These are phyloP conservation scores for Talaromyces stipitatus DNA, from an alignment of 495 filamentous ascomycete species.

Conservation along the genomic window DNA sequence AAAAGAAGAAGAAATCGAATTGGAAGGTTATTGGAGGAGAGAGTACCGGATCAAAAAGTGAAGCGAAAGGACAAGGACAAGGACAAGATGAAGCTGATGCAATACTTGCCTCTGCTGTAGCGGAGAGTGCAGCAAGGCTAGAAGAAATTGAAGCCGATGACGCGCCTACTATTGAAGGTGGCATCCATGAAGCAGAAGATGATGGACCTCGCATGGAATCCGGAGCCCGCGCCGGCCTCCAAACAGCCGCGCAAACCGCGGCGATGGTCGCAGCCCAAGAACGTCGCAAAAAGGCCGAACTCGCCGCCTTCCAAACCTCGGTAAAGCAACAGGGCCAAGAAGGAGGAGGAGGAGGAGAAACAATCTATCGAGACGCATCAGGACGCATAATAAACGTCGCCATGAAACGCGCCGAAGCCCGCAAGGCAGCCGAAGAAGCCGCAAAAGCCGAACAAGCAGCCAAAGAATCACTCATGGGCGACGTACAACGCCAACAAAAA, in stretches of 20 bases:
- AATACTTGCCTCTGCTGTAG: conserved; percentile 68
- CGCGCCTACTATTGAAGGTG: conserved; percentile 26
- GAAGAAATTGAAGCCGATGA: conserved; percentile 40
- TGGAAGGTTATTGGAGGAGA: conserved; percentile 64
- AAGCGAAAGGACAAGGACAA: conserved; percentile 26
- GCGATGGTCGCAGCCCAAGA: conserved; percentile 72
- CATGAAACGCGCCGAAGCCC: conserved; percentile 80
- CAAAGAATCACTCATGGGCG: conserved; percentile 64
- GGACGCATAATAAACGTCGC: conserved; percentile 85
- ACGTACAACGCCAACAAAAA: conserved; percentile 63
- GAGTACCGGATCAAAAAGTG: conserved; percentile 30
- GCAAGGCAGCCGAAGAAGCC: conserved; percentile 65
- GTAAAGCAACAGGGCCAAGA: conserved; percentile 16
- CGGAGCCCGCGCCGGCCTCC: conserved; percentile 78
- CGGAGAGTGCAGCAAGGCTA: conserved; percentile 43
- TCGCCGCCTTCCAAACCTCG: conserved; percentile 12
- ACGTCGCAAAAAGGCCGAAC: conserved; percentile 34
- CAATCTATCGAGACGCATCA: conserved; percentile 88
- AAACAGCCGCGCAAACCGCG: conserved; percentile 69
- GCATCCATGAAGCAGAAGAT: conserved; percentile 11
- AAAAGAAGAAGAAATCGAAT: conserved; percentile 63
- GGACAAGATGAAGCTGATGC: conserved; percentile 64
- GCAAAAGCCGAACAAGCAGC: conserved; percentile 52
- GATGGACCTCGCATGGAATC: conserved; percentile 58
- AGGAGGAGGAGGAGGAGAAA: conserved; percentile 48